These are phyloP conservation scores for Pseudohalonectria lignicola DNA, from an alignment of 2,329 filamentous ascomycete genomes.

Conservation along the genomic window DNA sequence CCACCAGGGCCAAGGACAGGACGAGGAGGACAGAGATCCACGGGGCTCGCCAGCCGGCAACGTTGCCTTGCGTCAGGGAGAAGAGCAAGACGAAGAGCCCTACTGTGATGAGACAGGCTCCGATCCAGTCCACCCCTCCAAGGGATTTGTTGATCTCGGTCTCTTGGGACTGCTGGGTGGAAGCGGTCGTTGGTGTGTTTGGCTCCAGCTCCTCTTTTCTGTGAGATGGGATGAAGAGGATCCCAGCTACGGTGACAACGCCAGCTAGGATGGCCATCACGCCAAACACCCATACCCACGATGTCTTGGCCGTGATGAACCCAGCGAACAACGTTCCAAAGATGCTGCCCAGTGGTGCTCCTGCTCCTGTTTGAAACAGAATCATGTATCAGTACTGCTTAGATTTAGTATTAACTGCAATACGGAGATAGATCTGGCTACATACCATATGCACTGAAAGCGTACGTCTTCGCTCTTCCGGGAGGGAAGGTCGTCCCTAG, in stretches of 20 bases:
- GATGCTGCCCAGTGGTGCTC: constrained; percentile 52
- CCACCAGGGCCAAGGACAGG: constrained; percentile 43
- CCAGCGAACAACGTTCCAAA: constrained; percentile 56
- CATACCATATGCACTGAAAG: constrained; percentile 51
- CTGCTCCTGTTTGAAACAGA: constrained; percentile 31
- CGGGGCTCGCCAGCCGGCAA: constrained; percentile 53
- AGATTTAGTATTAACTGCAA: constrained; percentile 2
- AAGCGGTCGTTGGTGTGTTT: background rate
- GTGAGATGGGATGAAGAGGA: constrained; percentile 44
- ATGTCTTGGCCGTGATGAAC: constrained; percentile 49
- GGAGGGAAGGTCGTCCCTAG: constrained; percentile 56
- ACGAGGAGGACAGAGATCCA: constrained; percentile 52
- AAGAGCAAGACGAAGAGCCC: constrained; percentile 54
- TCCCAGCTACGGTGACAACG: constrained; percentile 41
- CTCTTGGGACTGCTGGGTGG: background rate
- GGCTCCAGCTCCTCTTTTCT: too few species aligned
- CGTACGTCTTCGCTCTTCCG: constrained; percentile 59
- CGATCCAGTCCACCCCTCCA: constrained; percentile 63
- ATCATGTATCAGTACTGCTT: background rate
- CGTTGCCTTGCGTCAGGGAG: constrained; percentile 57
- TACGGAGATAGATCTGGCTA: background rate
- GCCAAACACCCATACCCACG: constrained; percentile 60
- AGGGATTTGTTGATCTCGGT: too few species aligned
- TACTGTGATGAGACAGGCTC: constrained; percentile 49
- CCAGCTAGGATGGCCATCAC: constrained; percentile 49